Evolutionary conservation across 2,329 filamentous ascomycete genomes (phyloP).

Genomic region (Arachnomyces sp.): DNA sequence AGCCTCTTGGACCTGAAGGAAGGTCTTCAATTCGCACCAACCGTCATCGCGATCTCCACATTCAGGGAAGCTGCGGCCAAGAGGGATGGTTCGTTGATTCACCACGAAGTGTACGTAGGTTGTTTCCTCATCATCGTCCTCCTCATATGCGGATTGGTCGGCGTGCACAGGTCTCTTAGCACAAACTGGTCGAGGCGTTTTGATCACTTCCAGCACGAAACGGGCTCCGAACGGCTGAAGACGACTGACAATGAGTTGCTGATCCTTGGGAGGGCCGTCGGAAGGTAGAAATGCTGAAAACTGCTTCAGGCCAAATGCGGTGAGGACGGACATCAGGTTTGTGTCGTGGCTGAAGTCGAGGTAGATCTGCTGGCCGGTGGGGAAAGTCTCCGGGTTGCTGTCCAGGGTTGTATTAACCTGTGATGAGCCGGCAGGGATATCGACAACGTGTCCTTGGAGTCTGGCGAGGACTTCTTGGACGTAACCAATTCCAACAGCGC

Average conservation of each 20-base stretch:
- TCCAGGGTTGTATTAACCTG: constrained; percentile 41
- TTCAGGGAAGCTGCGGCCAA: constrained; percentile 58
- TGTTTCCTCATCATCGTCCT: constrained; percentile 52
- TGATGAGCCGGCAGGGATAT: constrained; percentile 17
- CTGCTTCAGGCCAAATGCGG: constrained; percentile 64
- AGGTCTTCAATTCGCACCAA: constrained; percentile 67
- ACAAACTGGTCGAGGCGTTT: constrained; percentile 55
- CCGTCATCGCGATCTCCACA: constrained; percentile 63
- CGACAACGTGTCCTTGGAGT: constrained; percentile 35
- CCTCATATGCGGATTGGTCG: constrained; percentile 14
- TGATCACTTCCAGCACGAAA: constrained; percentile 67
- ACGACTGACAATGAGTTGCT: constrained; percentile 59
- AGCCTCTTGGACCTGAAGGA: constrained; percentile 54
- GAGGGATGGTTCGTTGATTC: constrained; percentile 65
- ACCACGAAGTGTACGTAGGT: constrained; percentile 67
- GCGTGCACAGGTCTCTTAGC: constrained; percentile 40
- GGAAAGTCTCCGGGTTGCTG: constrained; percentile 60
- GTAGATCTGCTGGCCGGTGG: constrained; percentile 64
- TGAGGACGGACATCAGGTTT: constrained; percentile 62
- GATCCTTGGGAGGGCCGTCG: constrained; percentile 47
- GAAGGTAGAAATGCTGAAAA: constrained; percentile 56
- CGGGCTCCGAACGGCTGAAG: constrained; percentile 65
- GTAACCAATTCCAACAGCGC: constrained; percentile 66
- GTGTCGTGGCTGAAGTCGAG: constrained; percentile 75
- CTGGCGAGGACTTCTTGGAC: constrained; percentile 67